Conservation (phyloP, 192 early-diverging fungal genomes). For the Mortierella alpina region DNA sequence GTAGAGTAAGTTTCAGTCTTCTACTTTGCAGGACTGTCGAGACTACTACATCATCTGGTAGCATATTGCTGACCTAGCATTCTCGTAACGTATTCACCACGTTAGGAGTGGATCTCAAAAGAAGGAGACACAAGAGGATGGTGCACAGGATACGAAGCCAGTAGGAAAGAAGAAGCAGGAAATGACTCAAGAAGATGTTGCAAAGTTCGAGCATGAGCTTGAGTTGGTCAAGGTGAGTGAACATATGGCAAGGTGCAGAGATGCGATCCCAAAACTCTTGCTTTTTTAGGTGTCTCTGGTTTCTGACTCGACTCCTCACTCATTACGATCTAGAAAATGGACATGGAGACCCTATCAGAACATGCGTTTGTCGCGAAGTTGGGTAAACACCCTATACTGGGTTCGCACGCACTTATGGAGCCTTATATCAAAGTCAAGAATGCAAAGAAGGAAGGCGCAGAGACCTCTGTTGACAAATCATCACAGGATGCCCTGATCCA, state of each 20-base stretch:
- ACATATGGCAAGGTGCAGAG: not conserved
- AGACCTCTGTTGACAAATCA: not conserved
- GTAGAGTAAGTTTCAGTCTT: constrained; percentile 23
- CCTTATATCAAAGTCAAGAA: constrained; percentile 17
- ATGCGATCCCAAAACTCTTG: not conserved
- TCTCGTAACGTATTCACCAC: no score
- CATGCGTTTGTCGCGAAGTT: constrained; percentile 34
- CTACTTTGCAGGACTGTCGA: not conserved
- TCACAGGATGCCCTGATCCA: constrained; percentile 16
- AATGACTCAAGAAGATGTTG: constrained; percentile 35
- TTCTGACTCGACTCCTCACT: not conserved
- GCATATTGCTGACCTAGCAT: no score
- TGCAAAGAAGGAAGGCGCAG: constrained; percentile 9
- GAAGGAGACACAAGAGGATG: not conserved
- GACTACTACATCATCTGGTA: no score
- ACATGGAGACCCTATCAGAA: constrained; percentile 45
- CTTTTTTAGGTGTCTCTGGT: no score
- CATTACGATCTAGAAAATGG: constrained; percentile 22
- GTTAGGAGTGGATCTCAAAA: constrained; percentile 1
- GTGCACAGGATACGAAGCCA: constrained; percentile 15
- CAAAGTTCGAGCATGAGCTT: constrained; percentile 40
- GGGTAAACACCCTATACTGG: constrained; percentile 41
- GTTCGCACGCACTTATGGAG: constrained; percentile 39
- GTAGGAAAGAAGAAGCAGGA: constrained; percentile 31
- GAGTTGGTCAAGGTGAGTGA: constrained; percentile 34